These are phyloP conservation scores for Diaporthe australafricana DNA, from an alignment of 2,329 filamentous ascomycete species.

Conservation along the genomic window DNA sequence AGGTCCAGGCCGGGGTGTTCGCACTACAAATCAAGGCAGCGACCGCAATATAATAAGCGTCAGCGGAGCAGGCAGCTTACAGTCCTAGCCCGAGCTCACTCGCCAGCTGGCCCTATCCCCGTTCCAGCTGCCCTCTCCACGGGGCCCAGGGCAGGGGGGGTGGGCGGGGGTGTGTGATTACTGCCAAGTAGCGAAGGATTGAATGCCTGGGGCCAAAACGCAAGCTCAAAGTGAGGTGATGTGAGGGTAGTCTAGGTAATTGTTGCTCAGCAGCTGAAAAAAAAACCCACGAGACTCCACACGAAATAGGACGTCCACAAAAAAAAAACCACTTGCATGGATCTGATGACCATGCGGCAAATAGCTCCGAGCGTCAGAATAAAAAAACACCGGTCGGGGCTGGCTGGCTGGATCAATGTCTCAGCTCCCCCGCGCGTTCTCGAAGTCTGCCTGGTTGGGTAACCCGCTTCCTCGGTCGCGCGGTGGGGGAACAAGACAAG, in stretches of 20 bases:
- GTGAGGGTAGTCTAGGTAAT: not conserved
- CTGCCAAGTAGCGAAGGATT: constrained; percentile 17
- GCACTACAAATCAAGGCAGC: constrained; percentile 21
- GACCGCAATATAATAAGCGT: not conserved
- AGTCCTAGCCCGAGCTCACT: constrained; percentile 1
- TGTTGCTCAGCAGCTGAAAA: constrained; percentile 15
- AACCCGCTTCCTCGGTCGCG: not conserved
- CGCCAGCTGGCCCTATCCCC: constrained; percentile 18
- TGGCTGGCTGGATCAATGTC: constrained; percentile 1
- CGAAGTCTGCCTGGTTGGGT: constrained; percentile 26
- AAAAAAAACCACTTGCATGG: not conserved
- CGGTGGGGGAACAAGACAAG: not conserved
- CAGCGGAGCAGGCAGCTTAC: not conserved
- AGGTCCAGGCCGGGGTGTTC: constrained; percentile 3
- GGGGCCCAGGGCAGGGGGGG: not conserved
- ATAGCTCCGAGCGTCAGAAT: not conserved
- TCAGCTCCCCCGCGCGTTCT: constrained; percentile 10
- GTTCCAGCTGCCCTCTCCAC: not conserved
- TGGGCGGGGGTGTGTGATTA: not conserved
- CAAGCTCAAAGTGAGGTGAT: not conserved
- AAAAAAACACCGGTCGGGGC: not conserved
- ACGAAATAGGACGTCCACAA: not conserved
- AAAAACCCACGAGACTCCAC: not conserved
- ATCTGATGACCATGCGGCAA: not conserved
- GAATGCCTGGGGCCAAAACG: constrained; percentile 6